A percentile compares a stretch with the other conserved stretches of the same genome.
Conservation (phyloP, 495 filamentous ascomycete species). For the Tuber brumale region DNA sequence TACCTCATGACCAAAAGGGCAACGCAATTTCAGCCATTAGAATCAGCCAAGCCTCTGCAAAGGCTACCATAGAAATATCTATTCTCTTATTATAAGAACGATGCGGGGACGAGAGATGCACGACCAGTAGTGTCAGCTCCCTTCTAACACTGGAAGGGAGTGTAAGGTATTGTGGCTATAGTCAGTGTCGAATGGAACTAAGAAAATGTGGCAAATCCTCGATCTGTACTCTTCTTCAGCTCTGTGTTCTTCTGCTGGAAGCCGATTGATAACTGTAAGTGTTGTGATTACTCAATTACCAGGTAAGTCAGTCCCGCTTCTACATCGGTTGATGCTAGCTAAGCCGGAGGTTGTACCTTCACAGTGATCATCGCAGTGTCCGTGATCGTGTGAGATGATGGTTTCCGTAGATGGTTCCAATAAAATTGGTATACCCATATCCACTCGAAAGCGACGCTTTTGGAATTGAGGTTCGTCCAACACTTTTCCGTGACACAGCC, state of each 20-base stretch:
- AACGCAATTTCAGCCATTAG: neutral
- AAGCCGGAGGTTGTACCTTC: neutral
- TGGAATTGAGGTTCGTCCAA: neutral
- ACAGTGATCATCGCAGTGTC: neutral
- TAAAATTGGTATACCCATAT: neutral
- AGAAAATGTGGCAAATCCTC: neutral
- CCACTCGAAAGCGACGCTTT: neutral
- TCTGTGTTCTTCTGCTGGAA: neutral
- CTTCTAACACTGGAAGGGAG: neutral
- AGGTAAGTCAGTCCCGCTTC: neutral
- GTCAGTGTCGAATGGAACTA: neutral
- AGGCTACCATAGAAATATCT: neutral
- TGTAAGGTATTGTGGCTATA: neutral
- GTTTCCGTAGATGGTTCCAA: neutral
- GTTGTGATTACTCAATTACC: neutral
- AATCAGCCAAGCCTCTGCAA: neutral
- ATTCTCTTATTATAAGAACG: neutral
- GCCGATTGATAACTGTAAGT: neutral
- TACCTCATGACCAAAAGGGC: neutral
- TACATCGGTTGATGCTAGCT: neutral
- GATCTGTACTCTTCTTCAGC: neutral
- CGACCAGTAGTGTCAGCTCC: neutral
- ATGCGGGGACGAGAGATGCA: neutral
- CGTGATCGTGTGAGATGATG: neutral
- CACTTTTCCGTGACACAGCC: neutral